These are phyloP conservation scores for Pseudozyma thailandica DNA, from an alignment of 1,284 basidiomycete genomes.

Conservation along the genomic window DNA sequence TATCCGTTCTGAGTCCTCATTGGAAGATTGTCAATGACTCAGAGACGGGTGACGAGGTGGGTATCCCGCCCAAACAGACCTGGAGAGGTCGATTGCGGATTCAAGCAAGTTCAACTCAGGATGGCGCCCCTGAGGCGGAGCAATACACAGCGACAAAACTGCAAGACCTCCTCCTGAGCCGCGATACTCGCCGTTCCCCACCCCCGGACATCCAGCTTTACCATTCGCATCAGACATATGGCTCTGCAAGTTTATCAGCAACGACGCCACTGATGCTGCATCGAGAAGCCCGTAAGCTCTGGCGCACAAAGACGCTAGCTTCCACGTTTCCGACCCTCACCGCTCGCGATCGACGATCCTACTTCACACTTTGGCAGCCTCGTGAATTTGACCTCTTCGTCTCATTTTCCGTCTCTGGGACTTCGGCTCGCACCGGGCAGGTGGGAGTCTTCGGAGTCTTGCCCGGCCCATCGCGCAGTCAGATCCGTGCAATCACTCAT, in stretches of 20 bases:
- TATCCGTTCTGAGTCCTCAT: slow-evolving; percentile 23
- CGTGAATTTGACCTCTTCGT: slow-evolving; percentile 38
- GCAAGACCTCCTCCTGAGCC: slow-evolving; percentile 34
- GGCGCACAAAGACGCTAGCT: slow-evolving; percentile 20
- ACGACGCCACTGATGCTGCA: slow-evolving; percentile 6
- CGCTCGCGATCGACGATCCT: slow-evolving; percentile 2
- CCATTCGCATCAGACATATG: background rate
- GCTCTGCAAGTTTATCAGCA: background rate
- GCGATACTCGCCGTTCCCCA: slow-evolving; percentile 8
- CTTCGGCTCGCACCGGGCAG: slow-evolving; percentile 3
- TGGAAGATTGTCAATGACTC: slow-evolving; percentile 17
- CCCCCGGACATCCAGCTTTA: background rate
- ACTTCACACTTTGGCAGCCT: slow-evolving; percentile 42
- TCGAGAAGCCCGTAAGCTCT: slow-evolving; percentile 23
- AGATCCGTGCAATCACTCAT: slow-evolving; percentile 26
- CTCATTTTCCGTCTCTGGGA: background rate
- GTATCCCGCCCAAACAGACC: slow-evolving; percentile 18
- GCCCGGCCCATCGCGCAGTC: slow-evolving; percentile 37
- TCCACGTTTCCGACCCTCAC: slow-evolving; percentile 28
- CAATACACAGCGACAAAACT: slow-evolving; percentile 26
- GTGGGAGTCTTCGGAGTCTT: slow-evolving; percentile 38
- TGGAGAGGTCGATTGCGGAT: slow-evolving; percentile 26
- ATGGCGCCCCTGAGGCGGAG: background rate
- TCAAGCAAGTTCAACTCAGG: background rate
- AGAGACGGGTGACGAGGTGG: background rate